Conservation (phyloP, 148 eudicot genomes). For the Arctostaphylos glauca region DNA sequence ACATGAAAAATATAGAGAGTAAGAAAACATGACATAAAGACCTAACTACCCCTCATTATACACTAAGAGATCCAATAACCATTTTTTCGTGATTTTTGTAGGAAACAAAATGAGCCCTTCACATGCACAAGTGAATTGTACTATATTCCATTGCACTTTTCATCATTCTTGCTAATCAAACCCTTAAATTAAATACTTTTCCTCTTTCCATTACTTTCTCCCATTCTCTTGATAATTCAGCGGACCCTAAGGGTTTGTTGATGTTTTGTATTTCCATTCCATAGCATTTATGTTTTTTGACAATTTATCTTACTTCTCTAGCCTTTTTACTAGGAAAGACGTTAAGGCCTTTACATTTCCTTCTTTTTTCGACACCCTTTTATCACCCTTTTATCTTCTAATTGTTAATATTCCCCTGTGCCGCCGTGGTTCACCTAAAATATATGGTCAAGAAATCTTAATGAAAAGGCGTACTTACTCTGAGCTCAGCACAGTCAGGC, state of each 20-base stretch:
- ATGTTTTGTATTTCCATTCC: background rate
- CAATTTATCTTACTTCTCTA: background rate
- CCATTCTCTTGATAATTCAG: background rate
- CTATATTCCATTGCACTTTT: background rate
- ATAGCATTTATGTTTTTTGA: background rate
- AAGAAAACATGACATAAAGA: too few species aligned
- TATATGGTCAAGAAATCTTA: background rate
- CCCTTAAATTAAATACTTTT: too few species aligned
- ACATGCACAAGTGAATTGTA: background rate
- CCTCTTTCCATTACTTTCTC: background rate
- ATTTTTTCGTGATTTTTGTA: background rate
- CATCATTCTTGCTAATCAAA: background rate
- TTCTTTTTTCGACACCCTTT: background rate
- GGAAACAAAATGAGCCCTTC: background rate
- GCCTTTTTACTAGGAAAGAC: background rate
- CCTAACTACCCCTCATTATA: too few species aligned
- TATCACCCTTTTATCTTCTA: background rate
- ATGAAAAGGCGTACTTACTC: slow-evolving; percentile 51
- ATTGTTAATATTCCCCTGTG: background rate
- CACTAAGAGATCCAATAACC: too few species aligned
- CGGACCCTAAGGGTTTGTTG: background rate
- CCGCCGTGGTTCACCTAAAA: background rate
- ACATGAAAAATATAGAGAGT: too few species aligned
- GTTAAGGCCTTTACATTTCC: background rate
- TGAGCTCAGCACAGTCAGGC: slow-evolving; percentile 88